Base-by-base conservation (phyloP, 2,329 filamentous ascomycete species). In the Didymella arachidicola region DNA sequence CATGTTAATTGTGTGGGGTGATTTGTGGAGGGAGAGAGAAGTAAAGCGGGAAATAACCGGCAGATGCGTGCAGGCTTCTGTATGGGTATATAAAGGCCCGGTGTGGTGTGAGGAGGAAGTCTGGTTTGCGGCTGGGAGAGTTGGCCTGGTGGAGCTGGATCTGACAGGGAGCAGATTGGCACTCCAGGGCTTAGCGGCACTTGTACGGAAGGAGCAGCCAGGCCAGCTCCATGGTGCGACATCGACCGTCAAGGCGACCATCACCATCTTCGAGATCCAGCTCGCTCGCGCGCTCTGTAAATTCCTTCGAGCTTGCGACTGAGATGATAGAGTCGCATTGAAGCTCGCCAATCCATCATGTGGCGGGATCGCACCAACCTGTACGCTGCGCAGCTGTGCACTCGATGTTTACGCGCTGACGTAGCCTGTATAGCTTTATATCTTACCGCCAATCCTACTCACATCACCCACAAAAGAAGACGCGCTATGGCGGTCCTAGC, bases 321-420 rank as follows among this genome's bases (percentile, higher is more conserved):
- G 69, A 62, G 71, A 77, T 75, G 72, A 68, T 62, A 71, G 69
- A 72, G 67, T 57, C 53, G 58, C 65, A 29, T 64, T 61, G 62
- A 59, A 49, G 32, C 60, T 66, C 61, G 63, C 69, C 67, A 68
- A 61, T 67, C 72, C 67, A 71, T 86, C 82, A 96, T 97, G 92
- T 99, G 93, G 93, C 92, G 95, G 83, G 95, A 99, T 85, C 90
- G 95, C 81, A 99, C 95, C 70, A 99, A 98, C 78, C 90, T 99
- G 93, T 97, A 87, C 71, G 86, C 61, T 43, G 75, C 45, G 49
- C 54, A 53, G 47, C 53, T 44, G 44, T 34, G 53, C 55, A 56
- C 59, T 46, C 47, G 60, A 57, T 57, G 29, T 53, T 53, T 65
- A 64, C 59, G 48, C 62, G 66, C 74, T 78, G 67, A 78, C 71